Conservation (phyloP, 768 basidiomycete species). For the Suillus subaureus region DNA sequence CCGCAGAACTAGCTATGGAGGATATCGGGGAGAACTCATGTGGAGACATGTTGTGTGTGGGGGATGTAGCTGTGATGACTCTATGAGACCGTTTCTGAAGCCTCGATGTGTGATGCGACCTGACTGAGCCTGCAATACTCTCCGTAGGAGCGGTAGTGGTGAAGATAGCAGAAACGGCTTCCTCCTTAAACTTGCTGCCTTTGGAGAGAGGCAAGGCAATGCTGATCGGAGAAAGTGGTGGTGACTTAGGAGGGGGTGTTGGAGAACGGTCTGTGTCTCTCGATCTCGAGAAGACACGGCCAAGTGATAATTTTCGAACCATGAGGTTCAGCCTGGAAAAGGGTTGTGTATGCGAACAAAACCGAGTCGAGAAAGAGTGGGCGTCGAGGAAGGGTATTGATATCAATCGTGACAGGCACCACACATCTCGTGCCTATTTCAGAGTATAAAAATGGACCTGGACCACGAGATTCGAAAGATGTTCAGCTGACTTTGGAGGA, state of each 20-base stretch:
- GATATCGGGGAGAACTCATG: background rate
- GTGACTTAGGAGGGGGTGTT: conserved; percentile 15
- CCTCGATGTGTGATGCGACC: background rate
- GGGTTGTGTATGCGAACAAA: background rate
- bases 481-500: conserved; percentile 1
- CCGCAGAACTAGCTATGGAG: background rate
- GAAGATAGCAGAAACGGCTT: conserved; percentile 24
- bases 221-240: conserved; percentile 20
- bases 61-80: background rate
- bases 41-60: background rate
- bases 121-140: background rate
- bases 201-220: conserved; percentile 20
- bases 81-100: background rate
- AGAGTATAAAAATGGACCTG: background rate
- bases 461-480: background rate
- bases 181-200: conserved; percentile 33
- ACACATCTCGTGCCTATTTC: background rate
- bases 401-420: background rate
- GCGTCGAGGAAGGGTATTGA: background rate
- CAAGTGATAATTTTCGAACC: conserved; percentile 14
- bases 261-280: conserved; percentile 14
- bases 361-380: background rate
- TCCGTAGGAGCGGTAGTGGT: conserved; percentile 6
- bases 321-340: conserved; percentile 12
- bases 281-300: conserved; percentile 1